Evolutionary conservation across 768 basidiomycete species (phyloP).

Genomic region (Mycena polygramma): DNA sequence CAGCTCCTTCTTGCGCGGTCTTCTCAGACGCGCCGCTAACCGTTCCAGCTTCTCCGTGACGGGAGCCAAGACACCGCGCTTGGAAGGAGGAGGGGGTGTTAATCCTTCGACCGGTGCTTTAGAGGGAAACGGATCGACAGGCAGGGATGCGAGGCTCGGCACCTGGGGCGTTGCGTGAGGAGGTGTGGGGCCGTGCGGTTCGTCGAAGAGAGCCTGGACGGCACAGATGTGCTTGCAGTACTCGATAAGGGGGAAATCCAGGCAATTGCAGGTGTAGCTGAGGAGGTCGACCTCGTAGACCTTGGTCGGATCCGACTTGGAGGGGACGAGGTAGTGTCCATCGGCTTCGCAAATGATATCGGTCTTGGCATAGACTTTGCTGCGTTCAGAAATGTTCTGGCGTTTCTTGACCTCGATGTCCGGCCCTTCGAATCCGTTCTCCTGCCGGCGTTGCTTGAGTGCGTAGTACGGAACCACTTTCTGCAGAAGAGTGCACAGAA

Average conservation of each 20-base stretch:
- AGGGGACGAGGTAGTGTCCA: no score
- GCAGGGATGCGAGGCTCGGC: not conserved
- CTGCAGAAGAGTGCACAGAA: no score
- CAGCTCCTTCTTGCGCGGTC: not conserved
- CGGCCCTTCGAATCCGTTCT: no score
- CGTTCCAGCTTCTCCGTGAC: no score
- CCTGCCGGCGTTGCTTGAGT: no score
- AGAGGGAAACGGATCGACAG: not conserved
- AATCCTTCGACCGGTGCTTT: not conserved
- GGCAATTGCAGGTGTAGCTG: constrained; percentile 31
- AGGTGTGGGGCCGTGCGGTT: no score
- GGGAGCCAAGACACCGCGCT: not conserved
- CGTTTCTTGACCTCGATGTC: no score
- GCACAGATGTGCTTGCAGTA: constrained; percentile 43
- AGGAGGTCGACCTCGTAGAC: constrained; percentile 31
- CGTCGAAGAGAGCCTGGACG: constrained; percentile 27
- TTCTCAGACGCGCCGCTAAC: constrained; percentile 1
- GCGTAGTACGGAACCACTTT: no score
- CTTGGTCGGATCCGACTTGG: constrained; percentile 5
- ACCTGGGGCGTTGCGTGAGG: not conserved
- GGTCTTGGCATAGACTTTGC: no score
- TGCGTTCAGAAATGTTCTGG: no score
- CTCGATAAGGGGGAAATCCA: constrained; percentile 32
- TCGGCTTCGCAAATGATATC: no score
- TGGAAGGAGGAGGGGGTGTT: not conserved